A percentile compares a stretch with the other conserved stretches of the same genome.
phyloP scores from a whole-genome alignment of 441 rosid genomes.

The Manihot esculenta region DNA sequence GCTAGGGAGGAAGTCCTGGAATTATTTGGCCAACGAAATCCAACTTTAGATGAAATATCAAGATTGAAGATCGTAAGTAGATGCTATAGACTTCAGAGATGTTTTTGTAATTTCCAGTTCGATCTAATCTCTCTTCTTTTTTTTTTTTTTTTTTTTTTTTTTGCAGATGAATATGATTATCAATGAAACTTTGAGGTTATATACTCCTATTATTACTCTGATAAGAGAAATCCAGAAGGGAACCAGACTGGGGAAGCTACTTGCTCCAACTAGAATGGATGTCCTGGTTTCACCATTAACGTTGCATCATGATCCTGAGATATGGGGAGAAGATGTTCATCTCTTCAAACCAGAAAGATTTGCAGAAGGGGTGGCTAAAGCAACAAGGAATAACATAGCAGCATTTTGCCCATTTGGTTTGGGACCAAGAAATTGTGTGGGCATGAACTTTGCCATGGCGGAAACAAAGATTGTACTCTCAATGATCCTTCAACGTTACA shows the following conservation, averaged over 20 bases:
- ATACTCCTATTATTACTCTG: conserved; percentile 26
- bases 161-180: conserved; percentile 20
- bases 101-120: neutral
- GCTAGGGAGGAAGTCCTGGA: conserved; percentile 37
- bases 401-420: conserved; percentile 41
- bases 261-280: conserved; percentile 27
- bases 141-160: too few species aligned
- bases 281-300: conserved; percentile 24
- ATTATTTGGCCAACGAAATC: conserved; percentile 29
- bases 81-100: neutral
- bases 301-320: conserved; percentile 38
- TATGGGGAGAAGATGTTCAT: conserved; percentile 44
- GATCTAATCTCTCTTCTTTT: neutral
- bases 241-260: conserved; percentile 31
- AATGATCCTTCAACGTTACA: conserved; percentile 48
- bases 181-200: conserved; percentile 31
- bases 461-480: conserved; percentile 39
- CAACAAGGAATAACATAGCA: conserved; percentile 35
- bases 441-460: conserved; percentile 33
- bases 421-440: conserved; percentile 42
- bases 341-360: conserved; percentile 50
- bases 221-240: conserved; percentile 20
- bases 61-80: conserved; percentile 33
- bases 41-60: conserved; percentile 28
- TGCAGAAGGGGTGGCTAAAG: conserved; percentile 44